Conservation (phyloP, 768 basidiomycete genomes). For the Mycena galopus region DNA sequence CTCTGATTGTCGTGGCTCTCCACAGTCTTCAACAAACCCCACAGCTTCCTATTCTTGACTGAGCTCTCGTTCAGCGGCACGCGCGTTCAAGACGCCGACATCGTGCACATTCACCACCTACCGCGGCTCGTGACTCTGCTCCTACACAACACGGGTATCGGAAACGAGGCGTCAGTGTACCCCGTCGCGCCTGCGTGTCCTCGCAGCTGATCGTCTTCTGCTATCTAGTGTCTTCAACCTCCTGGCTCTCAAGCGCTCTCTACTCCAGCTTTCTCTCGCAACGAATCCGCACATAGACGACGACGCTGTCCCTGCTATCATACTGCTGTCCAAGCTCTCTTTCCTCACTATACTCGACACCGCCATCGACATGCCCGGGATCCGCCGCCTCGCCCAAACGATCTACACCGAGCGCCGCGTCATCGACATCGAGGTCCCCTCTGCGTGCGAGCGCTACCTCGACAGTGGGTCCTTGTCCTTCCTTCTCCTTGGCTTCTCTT, state of each 20-base stretch:
- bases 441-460: conserved; percentile 65
- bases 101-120: conserved; percentile 66
- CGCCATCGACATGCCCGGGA: conserved; percentile 66
- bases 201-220: conserved; percentile 20
- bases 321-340: conserved; percentile 59
- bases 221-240: conserved; percentile 68
- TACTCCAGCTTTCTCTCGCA: conserved; percentile 65
- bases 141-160: conserved; percentile 66
- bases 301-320: conserved; percentile 68
- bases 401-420: conserved; percentile 53
- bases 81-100: conserved; percentile 59
- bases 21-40: conserved; percentile 64
- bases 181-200: background rate
- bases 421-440: conserved; percentile 68
- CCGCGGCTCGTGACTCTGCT: conserved; percentile 61
- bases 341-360: conserved; percentile 69
- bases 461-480: conserved; percentile 54
- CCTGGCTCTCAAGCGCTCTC: conserved; percentile 65
- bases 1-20: conserved; percentile 8
- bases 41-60: conserved; percentile 63
- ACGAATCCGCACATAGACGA: conserved; percentile 67
- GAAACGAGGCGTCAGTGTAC: conserved; percentile 69
- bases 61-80: conserved; percentile 65
- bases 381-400: conserved; percentile 61
- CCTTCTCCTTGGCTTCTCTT: background rate